These are phyloP conservation scores for Pythium diclinum DNA, from an alignment of 352 stramenopile species.

Conservation along the genomic window DNA sequence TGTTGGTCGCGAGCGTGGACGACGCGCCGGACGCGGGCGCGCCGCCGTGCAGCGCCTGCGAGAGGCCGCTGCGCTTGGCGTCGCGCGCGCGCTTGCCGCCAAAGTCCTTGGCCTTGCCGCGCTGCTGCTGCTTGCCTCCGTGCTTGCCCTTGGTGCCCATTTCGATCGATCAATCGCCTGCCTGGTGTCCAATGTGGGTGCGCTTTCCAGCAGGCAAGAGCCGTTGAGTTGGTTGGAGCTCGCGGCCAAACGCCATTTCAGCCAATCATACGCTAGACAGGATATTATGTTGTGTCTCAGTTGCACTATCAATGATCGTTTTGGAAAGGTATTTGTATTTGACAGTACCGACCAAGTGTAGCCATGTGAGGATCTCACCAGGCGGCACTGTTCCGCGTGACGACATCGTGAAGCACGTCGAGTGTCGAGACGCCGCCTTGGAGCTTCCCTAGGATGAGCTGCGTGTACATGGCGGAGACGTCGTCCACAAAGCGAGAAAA, in stretches of 20 bases:
- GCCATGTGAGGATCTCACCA: neutral
- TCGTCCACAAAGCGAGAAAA: conserved; percentile 41
- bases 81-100: conserved; percentile 15
- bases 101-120: conserved; percentile 19
- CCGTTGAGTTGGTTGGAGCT: conserved; percentile 1
- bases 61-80: conserved; percentile 22
- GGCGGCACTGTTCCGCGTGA: conserved; percentile 3
- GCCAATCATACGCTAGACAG: neutral
- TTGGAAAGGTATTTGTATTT: neutral
- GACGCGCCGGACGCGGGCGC: neutral
- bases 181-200: neutral
- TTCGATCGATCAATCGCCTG: neutral
- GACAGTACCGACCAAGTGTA: neutral
- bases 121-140: conserved; percentile 5
- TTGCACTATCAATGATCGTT: neutral
- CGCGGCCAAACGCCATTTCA: conserved; percentile 1
- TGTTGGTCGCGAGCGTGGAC: conserved; percentile 5
- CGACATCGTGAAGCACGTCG: conserved; percentile 33
- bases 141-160: conserved; percentile 24
- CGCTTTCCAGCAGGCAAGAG: neutral
- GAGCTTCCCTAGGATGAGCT: conserved; percentile 18
- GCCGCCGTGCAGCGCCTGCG: conserved; percentile 15
- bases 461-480: conserved; percentile 45
- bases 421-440: conserved; percentile 17
- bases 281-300: neutral